These are phyloP conservation scores for Cyclostephanos tholiformis DNA, from an alignment of 108 stramenopile species.

Conservation along the genomic window DNA sequence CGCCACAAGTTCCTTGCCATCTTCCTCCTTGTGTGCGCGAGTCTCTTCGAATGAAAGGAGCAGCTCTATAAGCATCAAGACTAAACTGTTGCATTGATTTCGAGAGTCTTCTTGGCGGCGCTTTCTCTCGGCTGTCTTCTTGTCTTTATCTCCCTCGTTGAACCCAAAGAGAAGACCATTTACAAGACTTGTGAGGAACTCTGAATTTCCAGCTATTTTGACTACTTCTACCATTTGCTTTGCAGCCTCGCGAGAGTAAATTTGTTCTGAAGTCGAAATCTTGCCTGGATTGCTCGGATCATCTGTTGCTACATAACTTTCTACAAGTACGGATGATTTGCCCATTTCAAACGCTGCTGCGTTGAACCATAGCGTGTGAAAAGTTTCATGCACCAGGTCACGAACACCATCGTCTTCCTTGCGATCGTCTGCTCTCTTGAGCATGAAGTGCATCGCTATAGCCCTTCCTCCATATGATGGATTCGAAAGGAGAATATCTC, in stretches of 20 bases:
- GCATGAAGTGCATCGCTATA: constrained; percentile 68
- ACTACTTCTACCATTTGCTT: constrained; percentile 95
- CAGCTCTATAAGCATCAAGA: constrained; percentile 76
- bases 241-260: constrained; percentile 55
- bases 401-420: constrained; percentile 95
- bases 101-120: constrained; percentile 55
- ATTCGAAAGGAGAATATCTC: constrained; percentile 76
- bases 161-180: constrained; percentile 75
- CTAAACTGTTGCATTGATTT: constrained; percentile 67
- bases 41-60: constrained; percentile 85
- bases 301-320: constrained; percentile 9
- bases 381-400: constrained; percentile 89
- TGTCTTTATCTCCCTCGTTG: constrained; percentile 78
- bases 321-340: constrained; percentile 15
- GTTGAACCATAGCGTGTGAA: constrained; percentile 82
- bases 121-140: constrained; percentile 62
- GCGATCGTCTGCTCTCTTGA: constrained; percentile 81
- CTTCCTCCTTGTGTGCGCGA: constrained; percentile 35
- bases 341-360: constrained; percentile 39
- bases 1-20: constrained; percentile 78
- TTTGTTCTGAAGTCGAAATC: constrained; percentile 23
- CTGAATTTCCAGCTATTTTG: constrained; percentile 65
- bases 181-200: constrained; percentile 73
- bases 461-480: constrained; percentile 82
- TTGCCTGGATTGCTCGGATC: constrained; percentile 13